Conservation (phyloP, 345 rosid species). For the Boechera divaricarpa region DNA sequence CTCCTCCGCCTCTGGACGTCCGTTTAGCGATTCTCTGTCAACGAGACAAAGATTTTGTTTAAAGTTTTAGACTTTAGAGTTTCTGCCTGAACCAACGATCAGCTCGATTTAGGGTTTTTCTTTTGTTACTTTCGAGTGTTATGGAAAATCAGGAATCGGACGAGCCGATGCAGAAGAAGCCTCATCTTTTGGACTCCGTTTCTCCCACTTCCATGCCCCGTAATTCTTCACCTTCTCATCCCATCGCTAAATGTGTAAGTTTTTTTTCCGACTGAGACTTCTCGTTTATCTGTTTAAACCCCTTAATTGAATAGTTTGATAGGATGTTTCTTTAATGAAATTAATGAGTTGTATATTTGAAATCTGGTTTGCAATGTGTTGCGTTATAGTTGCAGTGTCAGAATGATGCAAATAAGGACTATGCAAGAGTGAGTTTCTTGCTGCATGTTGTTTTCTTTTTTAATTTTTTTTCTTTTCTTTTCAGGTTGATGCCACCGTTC, state of each 20-base stretch:
- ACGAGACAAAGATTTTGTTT: neutral
- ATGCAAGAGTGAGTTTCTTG: neutral
- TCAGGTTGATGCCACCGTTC: conserved; percentile 80
- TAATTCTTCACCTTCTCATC: conserved; percentile 58
- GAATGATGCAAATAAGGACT: conserved; percentile 6
- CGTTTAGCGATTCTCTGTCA: neutral
- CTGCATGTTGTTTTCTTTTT: neutral
- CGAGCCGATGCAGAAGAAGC: conserved; percentile 75
- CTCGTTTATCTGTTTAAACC: neutral
- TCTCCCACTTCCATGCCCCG: conserved; percentile 60
- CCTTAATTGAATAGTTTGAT: neutral
- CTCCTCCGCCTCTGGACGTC: conserved; percentile 25
- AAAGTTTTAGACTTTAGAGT: neutral
- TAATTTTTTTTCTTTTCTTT: neutral
- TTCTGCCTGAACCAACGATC: neutral
- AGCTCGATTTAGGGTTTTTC: conserved; percentile 8
- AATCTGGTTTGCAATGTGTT: neutral
- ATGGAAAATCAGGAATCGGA: conserved; percentile 69
- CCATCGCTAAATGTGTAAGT: conserved; percentile 53
- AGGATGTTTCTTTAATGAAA: neutral
- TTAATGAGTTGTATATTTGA: neutral
- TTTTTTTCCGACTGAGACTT: neutral
- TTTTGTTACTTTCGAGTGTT: conserved; percentile 9
- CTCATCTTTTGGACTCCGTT: conserved; percentile 57
- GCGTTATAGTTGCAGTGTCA: neutral